phyloP scores from a whole-genome alignment of 257 asterid genomes.

The Forsythia suspensa region DNA sequence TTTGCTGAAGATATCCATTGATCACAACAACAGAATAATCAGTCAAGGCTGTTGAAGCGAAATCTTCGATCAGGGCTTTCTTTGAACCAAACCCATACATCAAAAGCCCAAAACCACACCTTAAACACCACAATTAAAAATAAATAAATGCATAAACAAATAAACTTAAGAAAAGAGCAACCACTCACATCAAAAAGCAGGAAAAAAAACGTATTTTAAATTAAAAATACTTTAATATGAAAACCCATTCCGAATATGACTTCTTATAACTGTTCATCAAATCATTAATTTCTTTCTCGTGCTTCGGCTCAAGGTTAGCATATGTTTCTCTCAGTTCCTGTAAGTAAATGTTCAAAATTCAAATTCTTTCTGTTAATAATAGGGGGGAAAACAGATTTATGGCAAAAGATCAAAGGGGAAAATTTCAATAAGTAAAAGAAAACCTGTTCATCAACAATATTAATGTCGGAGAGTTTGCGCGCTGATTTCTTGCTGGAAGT shows the following conservation, averaged over 20 bases:
- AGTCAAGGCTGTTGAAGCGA: constrained; percentile 70
- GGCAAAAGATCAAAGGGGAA: background rate
- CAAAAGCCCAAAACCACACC: constrained; percentile 84
- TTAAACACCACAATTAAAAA: constrained; percentile 22
- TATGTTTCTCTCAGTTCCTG: constrained; percentile 78
- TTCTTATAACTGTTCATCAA: constrained; percentile 54
- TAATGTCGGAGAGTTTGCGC: constrained; percentile 63
- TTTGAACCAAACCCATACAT: constrained; percentile 97
- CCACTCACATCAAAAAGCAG: background rate
- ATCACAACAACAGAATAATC: constrained; percentile 78
- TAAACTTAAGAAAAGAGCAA: background rate
- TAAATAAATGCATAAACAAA: background rate
- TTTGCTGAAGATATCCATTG: constrained; percentile 88
- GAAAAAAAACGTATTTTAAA: background rate
- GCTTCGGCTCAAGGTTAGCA: constrained; percentile 71
- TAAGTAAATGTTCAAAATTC: background rate
- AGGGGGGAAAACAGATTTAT: too few relatives aligned
- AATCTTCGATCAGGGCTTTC: constrained; percentile 78
- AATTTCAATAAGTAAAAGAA: background rate
- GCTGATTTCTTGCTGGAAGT: constrained; percentile 67
- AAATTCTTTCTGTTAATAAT: background rate
- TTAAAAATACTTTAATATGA: constrained; percentile 49
- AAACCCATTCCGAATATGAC: constrained; percentile 66
- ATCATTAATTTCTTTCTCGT: constrained; percentile 65
- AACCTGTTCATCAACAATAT: constrained; percentile 82